These are phyloP conservation scores for Pittosporum tobira DNA, from an alignment of 129 eudicot species.

Conservation along the genomic window DNA sequence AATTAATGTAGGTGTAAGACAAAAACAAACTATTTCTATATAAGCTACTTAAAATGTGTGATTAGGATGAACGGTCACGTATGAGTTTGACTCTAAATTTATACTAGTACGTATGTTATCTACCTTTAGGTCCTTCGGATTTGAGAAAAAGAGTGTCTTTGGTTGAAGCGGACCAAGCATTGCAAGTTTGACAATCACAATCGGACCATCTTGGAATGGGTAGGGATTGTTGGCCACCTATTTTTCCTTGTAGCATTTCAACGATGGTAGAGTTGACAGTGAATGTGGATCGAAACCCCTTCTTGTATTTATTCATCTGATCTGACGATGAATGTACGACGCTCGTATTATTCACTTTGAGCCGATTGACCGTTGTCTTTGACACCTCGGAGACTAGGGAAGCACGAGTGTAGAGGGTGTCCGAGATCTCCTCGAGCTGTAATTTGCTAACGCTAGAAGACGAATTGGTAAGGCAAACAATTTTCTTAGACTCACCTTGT, in stretches of 20 bases:
- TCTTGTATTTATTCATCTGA: constrained; percentile 11
- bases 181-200: constrained; percentile 79
- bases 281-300: constrained; percentile 41
- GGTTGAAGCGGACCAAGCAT: constrained; percentile 56
- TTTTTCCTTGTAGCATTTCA: constrained; percentile 82
- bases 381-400: constrained; percentile 59
- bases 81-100: too few relatives aligned
- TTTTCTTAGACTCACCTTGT: constrained; percentile 48
- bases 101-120: not conserved
- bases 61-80: too few relatives aligned
- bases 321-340: too few relatives aligned
- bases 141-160: constrained; percentile 52
- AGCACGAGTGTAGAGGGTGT: constrained; percentile 66
- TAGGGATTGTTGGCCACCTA: constrained; percentile 37
- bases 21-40: too few relatives aligned
- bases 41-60: too few relatives aligned
- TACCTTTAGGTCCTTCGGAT: constrained; percentile 70
- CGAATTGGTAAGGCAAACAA: constrained; percentile 39
- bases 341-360: constrained; percentile 24
- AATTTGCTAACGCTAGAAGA: constrained; percentile 42
- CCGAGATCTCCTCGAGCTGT: constrained; percentile 70
- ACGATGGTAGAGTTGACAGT: constrained; percentile 67
- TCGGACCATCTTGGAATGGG: constrained; percentile 91
- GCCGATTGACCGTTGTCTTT: constrained; percentile 34
- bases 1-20: too few relatives aligned